phyloP scores from a whole-genome alignment of 192 early-diverging fungal species.

The Backusella australiensis region DNA sequence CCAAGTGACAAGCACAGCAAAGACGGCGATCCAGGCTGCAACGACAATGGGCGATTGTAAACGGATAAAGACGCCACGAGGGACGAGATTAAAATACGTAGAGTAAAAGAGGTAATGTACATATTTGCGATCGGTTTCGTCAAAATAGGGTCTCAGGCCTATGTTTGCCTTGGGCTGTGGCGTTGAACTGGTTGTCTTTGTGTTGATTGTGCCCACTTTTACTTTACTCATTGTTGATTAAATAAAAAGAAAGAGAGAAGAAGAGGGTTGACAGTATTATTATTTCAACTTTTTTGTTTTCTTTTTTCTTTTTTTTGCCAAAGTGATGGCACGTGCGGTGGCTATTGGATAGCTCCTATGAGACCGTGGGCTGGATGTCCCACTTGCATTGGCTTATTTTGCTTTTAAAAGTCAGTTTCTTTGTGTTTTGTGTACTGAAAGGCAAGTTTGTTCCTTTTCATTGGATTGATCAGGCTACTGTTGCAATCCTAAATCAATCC shows the following conservation, averaged over 20 bases:
- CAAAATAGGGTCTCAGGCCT: constrained; percentile 31
- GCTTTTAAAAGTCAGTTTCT: background rate
- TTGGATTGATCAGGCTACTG: background rate
- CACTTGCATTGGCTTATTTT: background rate
- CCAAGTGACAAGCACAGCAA: background rate
- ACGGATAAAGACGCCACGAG: constrained; percentile 24
- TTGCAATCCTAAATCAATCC: background rate
- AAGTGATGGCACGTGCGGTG: background rate
- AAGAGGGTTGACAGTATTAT: background rate
- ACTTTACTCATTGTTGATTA: background rate
- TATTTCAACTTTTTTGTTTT: background rate
- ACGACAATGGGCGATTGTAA: constrained; percentile 18
- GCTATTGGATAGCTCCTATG: background rate
- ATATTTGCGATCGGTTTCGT: constrained; percentile 31
- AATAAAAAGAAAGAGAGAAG: background rate
- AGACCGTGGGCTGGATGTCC: background rate
- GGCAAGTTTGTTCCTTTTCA: background rate
- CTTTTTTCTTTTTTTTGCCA: background rate
- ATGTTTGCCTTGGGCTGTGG: constrained; percentile 11
- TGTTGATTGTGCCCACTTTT: constrained; percentile 1
- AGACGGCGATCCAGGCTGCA: constrained; percentile 8
- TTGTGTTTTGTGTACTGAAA: constrained; percentile 1
- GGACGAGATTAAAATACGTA: constrained; percentile 35
- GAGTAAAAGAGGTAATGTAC: constrained; percentile 38
- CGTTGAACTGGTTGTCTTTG: background rate